A percentile compares a stretch with the other conserved stretches of the same genome.
Conservation (phyloP, 2,329 filamentous ascomycete genomes). For the Mycocentrospora acerina region DNA sequence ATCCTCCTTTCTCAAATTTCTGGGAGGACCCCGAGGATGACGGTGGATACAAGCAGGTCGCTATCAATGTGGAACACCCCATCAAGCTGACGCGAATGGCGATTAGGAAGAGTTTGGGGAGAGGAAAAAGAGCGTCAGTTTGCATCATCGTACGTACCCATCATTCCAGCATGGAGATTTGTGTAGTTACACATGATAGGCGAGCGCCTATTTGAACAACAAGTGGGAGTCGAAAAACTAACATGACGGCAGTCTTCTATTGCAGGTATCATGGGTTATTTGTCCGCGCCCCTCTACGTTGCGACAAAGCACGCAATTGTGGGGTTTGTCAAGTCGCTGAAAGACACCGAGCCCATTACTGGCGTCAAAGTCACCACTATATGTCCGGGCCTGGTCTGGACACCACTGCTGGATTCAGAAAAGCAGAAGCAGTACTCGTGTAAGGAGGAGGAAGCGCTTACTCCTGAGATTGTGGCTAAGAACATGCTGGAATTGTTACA, state of each 20-base stretch:
- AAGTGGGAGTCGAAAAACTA: no score
- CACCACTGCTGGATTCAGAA: constrained; percentile 25
- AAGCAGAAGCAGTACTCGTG: constrained; percentile 27
- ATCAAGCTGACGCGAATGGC: constrained; percentile 35
- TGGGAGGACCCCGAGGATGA: constrained; percentile 33
- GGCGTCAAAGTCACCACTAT: constrained; percentile 34
- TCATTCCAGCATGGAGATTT: background rate
- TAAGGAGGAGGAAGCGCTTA: constrained; percentile 9
- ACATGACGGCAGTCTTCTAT: no score
- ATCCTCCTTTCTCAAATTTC: constrained; percentile 32
- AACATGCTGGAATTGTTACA: no score
- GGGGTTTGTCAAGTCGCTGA: constrained; percentile 34
- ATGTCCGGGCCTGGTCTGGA: constrained; percentile 28
- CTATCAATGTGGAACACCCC: constrained; percentile 34
- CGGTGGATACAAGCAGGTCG: constrained; percentile 28
- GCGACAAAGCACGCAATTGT: constrained; percentile 36
- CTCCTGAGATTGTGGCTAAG: no score
- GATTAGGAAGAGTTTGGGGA: constrained; percentile 26
- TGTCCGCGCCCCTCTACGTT: constrained; percentile 31
- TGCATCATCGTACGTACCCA: constrained; percentile 36
- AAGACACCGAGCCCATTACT: constrained; percentile 25
- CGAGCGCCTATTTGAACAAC: no score
- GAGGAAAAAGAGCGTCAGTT: constrained; percentile 30
- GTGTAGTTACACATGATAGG: no score
- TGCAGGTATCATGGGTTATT: constrained; percentile 23